Conservation (phyloP, 176 grass and related monocot genomes). For the Metroxylon sagu region DNA sequence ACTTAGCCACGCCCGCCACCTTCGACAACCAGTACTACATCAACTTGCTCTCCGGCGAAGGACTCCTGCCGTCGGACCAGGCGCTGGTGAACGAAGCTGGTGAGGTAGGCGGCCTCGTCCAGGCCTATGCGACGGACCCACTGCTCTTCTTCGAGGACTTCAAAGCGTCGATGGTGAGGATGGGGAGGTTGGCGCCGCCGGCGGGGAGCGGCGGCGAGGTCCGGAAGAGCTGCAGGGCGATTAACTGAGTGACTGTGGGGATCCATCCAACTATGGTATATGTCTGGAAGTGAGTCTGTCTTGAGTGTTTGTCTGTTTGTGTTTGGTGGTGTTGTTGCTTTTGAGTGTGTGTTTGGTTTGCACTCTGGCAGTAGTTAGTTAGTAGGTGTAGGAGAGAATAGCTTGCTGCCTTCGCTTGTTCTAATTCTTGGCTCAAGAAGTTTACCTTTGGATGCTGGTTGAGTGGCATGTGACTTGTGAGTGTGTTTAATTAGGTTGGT, state of each 20-base stretch:
- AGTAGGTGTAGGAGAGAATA: too few species aligned
- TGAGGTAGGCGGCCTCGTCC: slow-evolving; percentile 37
- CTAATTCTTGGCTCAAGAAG: too few species aligned
- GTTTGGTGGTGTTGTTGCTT: too few species aligned
- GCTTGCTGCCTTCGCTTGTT: too few species aligned
- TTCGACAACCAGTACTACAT: slow-evolving; percentile 98
- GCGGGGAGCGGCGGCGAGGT: slow-evolving; percentile 28
- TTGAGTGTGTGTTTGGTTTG: too few species aligned
- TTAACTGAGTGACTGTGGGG: slow-evolving; percentile 23
- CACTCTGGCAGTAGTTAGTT: too few species aligned
- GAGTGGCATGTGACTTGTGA: too few species aligned
- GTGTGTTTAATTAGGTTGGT: too few species aligned
- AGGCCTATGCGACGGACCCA: slow-evolving; percentile 53
- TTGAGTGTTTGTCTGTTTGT: too few species aligned
- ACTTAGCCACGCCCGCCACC: slow-evolving; percentile 60
- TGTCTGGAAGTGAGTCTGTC: too few species aligned
- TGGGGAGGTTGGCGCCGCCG: slow-evolving; percentile 50
- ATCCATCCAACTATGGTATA: too few species aligned
- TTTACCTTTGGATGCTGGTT: too few species aligned
- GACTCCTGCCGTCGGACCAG: slow-evolving; percentile 83
- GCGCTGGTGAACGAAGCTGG: slow-evolving; percentile 20
- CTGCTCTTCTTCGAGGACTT: slow-evolving; percentile 71
- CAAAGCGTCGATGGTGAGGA: slow-evolving; percentile 46
- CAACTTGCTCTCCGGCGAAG: slow-evolving; percentile 75
- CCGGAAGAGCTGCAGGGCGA: slow-evolving; percentile 41